These are phyloP conservation scores for Ilyonectria destructans DNA, from an alignment of 2,329 filamentous ascomycete genomes.

Conservation along the genomic window DNA sequence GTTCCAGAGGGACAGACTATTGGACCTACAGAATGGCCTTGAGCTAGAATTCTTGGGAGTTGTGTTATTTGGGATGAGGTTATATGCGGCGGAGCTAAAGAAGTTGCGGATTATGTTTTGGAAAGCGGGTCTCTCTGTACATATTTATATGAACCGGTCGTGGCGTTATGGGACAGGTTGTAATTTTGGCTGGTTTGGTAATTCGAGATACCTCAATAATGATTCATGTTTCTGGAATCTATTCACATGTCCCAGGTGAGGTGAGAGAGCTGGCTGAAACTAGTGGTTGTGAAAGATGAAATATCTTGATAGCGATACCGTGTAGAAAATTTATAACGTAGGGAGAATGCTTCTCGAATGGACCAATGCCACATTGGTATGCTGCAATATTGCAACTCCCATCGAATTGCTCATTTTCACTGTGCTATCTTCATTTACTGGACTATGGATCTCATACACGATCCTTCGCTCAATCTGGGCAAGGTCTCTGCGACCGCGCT, in stretches of 20 bases:
- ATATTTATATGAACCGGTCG: slow-evolving; percentile 33
- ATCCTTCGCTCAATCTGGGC: background rate
- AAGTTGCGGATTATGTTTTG: slow-evolving; percentile 29
- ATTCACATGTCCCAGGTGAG: background rate
- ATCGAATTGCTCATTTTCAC: background rate
- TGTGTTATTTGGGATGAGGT: slow-evolving; percentile 18
- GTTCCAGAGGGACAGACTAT: slow-evolving; percentile 64
- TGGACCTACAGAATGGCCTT: slow-evolving; percentile 67
- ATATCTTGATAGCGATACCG: no score
- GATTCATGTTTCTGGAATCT: slow-evolving; percentile 42
- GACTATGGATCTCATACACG: no score
- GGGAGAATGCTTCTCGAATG: no score
- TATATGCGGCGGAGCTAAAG: slow-evolving; percentile 33
- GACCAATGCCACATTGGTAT: no score
- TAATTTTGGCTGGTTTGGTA: slow-evolving; percentile 36
- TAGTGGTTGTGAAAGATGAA: no score
- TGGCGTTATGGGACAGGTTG: slow-evolving; percentile 42
- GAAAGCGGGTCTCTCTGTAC: slow-evolving; percentile 34
- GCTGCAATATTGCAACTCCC: background rate
- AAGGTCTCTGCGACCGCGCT: background rate
- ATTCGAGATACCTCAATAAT: slow-evolving; percentile 49
- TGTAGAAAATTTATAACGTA: no score
- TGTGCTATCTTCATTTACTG: background rate
- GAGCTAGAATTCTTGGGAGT: slow-evolving; percentile 3
- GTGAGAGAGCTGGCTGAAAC: background rate